Evolutionary conservation across 768 basidiomycete species (phyloP).

Genomic region (Clitopilus passeckerianus): DNA sequence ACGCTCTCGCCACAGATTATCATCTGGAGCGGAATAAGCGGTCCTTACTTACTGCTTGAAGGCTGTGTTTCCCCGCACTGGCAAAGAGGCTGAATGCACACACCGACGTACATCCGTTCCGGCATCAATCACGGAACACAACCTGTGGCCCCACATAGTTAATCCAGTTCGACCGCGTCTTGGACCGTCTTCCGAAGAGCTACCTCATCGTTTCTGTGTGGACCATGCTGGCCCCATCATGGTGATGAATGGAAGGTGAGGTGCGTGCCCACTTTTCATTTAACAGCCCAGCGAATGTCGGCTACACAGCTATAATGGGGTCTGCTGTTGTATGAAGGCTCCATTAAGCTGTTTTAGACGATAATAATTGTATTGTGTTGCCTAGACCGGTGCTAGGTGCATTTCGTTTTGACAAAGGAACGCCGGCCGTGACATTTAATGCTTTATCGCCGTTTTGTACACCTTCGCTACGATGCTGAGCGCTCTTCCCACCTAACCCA

Average conservation of each 20-base stretch:
- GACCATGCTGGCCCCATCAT: background rate
- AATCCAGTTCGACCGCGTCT: background rate
- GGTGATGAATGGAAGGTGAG: background rate
- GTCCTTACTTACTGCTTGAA: background rate
- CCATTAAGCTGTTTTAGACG: background rate
- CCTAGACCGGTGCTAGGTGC: background rate
- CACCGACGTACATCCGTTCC: background rate
- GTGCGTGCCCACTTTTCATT: background rate
- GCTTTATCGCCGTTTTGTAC: background rate
- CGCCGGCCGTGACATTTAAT: background rate
- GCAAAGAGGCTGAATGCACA: background rate
- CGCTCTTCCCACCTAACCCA: background rate
- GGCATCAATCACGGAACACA: background rate
- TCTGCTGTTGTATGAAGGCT: background rate
- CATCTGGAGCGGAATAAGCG: background rate
- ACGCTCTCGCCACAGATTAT: background rate
- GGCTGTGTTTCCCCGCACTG: slow-evolving; percentile 1
- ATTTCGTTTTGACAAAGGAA: background rate
- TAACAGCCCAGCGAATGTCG: background rate
- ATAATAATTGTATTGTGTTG: background rate
- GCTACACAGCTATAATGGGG: background rate
- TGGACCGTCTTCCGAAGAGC: background rate
- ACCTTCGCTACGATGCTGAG: background rate
- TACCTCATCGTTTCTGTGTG: background rate
- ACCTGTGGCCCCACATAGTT: background rate